phyloP scores from a whole-genome alignment of 2,329 filamentous ascomycete genomes.

The Exophiala dermatitidis region DNA sequence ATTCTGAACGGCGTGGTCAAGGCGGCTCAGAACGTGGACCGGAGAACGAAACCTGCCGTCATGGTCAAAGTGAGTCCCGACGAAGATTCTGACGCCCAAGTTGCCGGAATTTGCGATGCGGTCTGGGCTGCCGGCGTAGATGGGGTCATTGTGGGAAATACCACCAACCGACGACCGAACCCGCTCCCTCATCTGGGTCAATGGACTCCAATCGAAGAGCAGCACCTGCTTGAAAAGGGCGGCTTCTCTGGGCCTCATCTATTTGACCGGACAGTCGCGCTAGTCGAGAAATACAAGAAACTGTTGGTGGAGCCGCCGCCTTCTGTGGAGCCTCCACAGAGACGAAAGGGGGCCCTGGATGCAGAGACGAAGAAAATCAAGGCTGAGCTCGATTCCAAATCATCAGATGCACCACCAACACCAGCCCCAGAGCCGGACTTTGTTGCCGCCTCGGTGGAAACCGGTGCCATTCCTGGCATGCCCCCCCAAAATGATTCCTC shows the following conservation, averaged over 20 bases:
- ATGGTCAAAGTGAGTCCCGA: slow-evolving; percentile 99
- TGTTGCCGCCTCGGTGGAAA: slow-evolving; percentile 15
- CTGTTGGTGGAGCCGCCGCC: slow-evolving; percentile 49
- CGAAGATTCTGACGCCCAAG: slow-evolving; percentile 76
- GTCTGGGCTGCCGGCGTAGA: slow-evolving; percentile 80
- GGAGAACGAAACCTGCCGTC: slow-evolving; percentile 68
- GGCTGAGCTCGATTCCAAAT: slow-evolving; percentile 3
- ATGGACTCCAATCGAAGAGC: slow-evolving; percentile 60
- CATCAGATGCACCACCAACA: not conserved
- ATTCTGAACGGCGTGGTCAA: slow-evolving; percentile 76
- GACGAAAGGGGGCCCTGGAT: slow-evolving; percentile 10
- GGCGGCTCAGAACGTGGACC: slow-evolving; percentile 61
- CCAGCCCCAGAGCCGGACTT: not conserved
- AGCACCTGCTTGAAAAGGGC: slow-evolving; percentile 66
- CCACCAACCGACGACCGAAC: slow-evolving; percentile 73
- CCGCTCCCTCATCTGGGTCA: slow-evolving; percentile 60
- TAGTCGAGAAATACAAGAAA: slow-evolving; percentile 73
- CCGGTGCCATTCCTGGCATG: not conserved
- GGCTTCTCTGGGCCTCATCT: slow-evolving; percentile 88
- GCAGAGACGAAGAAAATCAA: slow-evolving; percentile 17
- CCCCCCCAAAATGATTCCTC: too few species aligned
- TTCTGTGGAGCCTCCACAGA: slow-evolving; percentile 1
- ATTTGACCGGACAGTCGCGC: slow-evolving; percentile 68
- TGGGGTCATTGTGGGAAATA: slow-evolving; percentile 95
- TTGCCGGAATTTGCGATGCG: slow-evolving; percentile 81